Evolutionary conservation across 202 grass and related monocot genomes (phyloP).

Genomic region (Setaria viridis): DNA sequence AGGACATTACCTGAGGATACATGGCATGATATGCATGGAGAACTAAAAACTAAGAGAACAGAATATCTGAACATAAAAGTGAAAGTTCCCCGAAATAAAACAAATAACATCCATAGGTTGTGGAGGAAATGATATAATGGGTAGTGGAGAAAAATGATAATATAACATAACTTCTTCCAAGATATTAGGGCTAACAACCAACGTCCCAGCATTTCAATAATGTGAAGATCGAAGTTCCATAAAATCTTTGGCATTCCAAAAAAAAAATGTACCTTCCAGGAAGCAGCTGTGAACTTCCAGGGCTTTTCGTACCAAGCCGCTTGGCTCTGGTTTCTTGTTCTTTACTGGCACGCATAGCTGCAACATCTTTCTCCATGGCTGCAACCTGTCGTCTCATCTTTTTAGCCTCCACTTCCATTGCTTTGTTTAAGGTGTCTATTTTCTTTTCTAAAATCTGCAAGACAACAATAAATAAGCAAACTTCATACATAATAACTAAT

Average conservation of each 20-base stretch:
- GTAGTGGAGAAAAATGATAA: no score
- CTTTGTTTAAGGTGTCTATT: constrained; percentile 92
- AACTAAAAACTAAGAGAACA: not conserved
- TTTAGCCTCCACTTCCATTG: constrained; percentile 99
- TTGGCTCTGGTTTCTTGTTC: constrained; percentile 84
- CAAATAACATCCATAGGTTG: not conserved
- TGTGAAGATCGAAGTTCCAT: constrained; percentile 10
- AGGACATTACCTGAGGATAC: not conserved
- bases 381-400: constrained; percentile 97
- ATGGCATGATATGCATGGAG: not conserved
- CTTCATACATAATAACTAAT: constrained; percentile 36
- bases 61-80: constrained; percentile 10
- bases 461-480: constrained; percentile 24
- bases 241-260: not conserved
- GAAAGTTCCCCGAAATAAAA: not conserved
- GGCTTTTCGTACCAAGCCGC: constrained; percentile 68
- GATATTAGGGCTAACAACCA: constrained; percentile 13
- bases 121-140: not conserved
- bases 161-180: constrained; percentile 7
- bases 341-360: constrained; percentile 88
- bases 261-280: constrained; percentile 52
- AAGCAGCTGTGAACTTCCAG: constrained; percentile 73
- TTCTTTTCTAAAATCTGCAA: constrained; percentile 84
- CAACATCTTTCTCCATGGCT: constrained; percentile 95
- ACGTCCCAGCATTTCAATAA: constrained; percentile 20